Evolutionary conservation across 2,329 filamentous ascomycete species (phyloP), one percentile per base, ranked within the genome.

Genomic region (Colletotrichum spaethianum): DNA sequence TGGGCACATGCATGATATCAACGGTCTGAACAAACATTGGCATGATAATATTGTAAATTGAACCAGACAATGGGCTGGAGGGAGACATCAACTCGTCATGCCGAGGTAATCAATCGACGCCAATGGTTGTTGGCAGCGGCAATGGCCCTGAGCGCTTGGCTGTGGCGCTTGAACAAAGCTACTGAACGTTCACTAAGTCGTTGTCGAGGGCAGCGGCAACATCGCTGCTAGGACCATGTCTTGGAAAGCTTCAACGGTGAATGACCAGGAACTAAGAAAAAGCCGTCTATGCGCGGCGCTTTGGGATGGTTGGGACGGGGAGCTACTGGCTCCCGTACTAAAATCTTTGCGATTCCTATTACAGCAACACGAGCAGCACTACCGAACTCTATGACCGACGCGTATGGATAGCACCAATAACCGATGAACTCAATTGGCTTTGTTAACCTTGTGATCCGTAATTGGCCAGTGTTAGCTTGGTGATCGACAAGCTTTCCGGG

Each of bases 91-190:
- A 20, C 11, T 6, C 2, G 36, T 50, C 31, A 53, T 62, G 23
- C 33, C 44, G 63, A 67, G 55, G 33, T 7, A 40, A 52, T 11
- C 23, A 40, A 11, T 8, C 20, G 33, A n/a, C 20, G 31, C 33
- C 52, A 9, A 16, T 4, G 12, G 4, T n/a, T 46, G 42, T 26
- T 48, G 5, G 59, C 42, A 26, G 33, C 59, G 40, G 16, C 18
- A 8, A 12, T 50, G 26, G 6, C 26, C 20, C 23, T 26, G 36
- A 48, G 56, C 68, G 56, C 18, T 28, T 33, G 63, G 40, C 33
- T 61, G 68, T 71, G 68, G 48, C 56, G 63, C 63, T 62, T 56
- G 20, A 23, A 18, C 33, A 16, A 63, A 18, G 36, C 40, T 44
- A n/a, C n/a, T n/a, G n/a, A n/a, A n/a, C n/a, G n/a, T n/a, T n/a